These are phyloP conservation scores for Clavispora vitiphila DNA, from an alignment of 805 yeast genomes.

Conservation along the genomic window DNA sequence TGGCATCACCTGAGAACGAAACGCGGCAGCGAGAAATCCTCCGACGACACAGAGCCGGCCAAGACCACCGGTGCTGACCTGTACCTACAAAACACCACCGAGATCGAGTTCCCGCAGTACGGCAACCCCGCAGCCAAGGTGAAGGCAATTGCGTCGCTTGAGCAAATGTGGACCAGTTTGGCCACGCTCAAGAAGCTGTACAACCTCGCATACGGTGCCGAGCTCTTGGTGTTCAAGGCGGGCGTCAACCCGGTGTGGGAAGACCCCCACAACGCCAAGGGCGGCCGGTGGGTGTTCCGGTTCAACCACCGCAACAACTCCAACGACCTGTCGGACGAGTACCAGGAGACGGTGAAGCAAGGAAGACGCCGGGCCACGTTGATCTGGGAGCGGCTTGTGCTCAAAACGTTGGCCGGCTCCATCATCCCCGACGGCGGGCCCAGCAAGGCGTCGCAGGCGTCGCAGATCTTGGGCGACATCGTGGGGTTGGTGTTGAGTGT, in stretches of 20 bases:
- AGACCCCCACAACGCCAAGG: slow-evolving; percentile 53
- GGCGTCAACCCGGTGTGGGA: slow-evolving; percentile 68
- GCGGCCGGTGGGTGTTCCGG: slow-evolving; percentile 61
- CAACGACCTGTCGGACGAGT: slow-evolving; percentile 10
- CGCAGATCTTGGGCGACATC: slow-evolving; percentile 44
- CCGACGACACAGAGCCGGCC: slow-evolving; percentile 8
- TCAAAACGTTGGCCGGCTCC: slow-evolving; percentile 48
- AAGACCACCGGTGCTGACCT: slow-evolving; percentile 30
- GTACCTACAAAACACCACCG: slow-evolving; percentile 43
- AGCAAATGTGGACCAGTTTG: slow-evolving; percentile 49
- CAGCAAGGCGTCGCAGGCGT: slow-evolving; percentile 31
- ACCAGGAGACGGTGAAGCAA: slow-evolving; percentile 16
- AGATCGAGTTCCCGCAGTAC: slow-evolving; percentile 35
- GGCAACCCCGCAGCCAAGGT: slow-evolving; percentile 14
- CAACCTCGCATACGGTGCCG: slow-evolving; percentile 43
- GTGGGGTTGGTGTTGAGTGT: slow-evolving; percentile 58
- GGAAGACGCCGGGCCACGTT: slow-evolving; percentile 33
- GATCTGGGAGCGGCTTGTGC: slow-evolving; percentile 53
- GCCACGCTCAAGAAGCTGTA: slow-evolving; percentile 34
- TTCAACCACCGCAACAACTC: slow-evolving; percentile 32
- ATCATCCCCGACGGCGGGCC: slow-evolving; percentile 34
- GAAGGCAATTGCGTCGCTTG: slow-evolving; percentile 41
- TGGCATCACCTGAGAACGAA: slow-evolving; percentile 42
- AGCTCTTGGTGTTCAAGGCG: slow-evolving; percentile 51
- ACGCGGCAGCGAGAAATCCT: slow-evolving; percentile 13